These are phyloP conservation scores for Usnea hakonensis DNA, from an alignment of 495 filamentous ascomycete genomes.

Conservation along the genomic window DNA sequence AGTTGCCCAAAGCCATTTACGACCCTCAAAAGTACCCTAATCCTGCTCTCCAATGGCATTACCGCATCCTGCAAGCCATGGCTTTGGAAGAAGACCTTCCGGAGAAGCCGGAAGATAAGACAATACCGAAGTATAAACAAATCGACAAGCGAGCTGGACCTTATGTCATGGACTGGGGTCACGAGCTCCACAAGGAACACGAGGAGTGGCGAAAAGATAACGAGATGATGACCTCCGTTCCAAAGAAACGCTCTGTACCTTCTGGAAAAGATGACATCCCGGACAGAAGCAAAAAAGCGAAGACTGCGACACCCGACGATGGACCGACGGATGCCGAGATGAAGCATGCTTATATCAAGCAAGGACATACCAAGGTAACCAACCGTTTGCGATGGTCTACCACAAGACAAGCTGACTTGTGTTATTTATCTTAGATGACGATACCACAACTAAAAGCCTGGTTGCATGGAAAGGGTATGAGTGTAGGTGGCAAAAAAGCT, in stretches of 20 bases:
- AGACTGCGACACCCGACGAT: slow-evolving; percentile 32
- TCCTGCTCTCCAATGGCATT: slow-evolving; percentile 95
- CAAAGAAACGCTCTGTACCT: slow-evolving; percentile 42
- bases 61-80: slow-evolving; percentile 84
- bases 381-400: background rate
- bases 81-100: slow-evolving; percentile 90
- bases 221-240: slow-evolving; percentile 30
- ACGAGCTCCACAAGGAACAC: slow-evolving; percentile 51
- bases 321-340: slow-evolving; percentile 51
- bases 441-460: slow-evolving; percentile 63
- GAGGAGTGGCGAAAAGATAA: slow-evolving; percentile 36
- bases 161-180: slow-evolving; percentile 69
- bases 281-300: slow-evolving; percentile 41
- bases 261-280: slow-evolving; percentile 31
- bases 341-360: slow-evolving; percentile 49
- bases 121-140: slow-evolving; percentile 69
- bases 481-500: slow-evolving; percentile 61
- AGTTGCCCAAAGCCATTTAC: slow-evolving; percentile 79
- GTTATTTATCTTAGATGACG: slow-evolving; percentile 37
- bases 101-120: slow-evolving; percentile 71
- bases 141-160: slow-evolving; percentile 81
- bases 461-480: slow-evolving; percentile 52
- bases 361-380: slow-evolving; percentile 52
- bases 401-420: slow-evolving; percentile 26
- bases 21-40: slow-evolving; percentile 87